Base-by-base conservation (phyloP, 208 protist genomes). In the Plasmodiophora brassicae region DNA sequence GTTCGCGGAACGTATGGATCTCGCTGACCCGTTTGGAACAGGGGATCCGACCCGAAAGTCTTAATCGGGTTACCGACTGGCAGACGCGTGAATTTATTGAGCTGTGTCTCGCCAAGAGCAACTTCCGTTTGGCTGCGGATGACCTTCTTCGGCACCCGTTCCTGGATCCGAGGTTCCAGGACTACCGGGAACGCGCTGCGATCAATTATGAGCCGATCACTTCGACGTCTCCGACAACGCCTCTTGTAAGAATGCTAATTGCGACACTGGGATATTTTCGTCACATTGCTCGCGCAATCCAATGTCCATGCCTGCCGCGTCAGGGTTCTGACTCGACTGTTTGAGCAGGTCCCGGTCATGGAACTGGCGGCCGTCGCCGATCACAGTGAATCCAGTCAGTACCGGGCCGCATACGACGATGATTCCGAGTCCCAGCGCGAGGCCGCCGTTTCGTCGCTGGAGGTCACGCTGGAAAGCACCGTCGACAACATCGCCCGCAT, bases 81-180 rank as follows among this genome's bases (percentile, higher is more conserved):
- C 32, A 8, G n/a, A 78, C 65, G 32, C 85, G 85, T 71, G 85
- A 88, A 36, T 88, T 88, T 28, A 88, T 88, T 85, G 85, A 88
- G 46, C 28, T 88, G 28, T 88, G 85, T 28, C 46, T 88, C 10
- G 36, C 60, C 5, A 54, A 54, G 20, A 71, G 38, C 50, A 71
- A 88, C 28, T 14, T 78, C 39, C 43, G 85, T 22, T 44, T 88
- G 43, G 50, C 85, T 85, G 85, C 85, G 5, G 53, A 46, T 36
- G 85, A 88, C 8, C 28, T 88, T 5, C 1, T 36, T 28, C 43
- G 46, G 5, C 85, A 88, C 36, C 85, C 85, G 43, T 88, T 88
- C 38, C 38, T 88, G 46, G 84, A 86, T 36, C 85, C 39, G 32
- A 22, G 50, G 32, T 71, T 71, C 25, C n/a, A 85, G 5, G 65